Conservation (phyloP, 1,284 basidiomycete genomes). For the Porphyrellus sp. region DNA sequence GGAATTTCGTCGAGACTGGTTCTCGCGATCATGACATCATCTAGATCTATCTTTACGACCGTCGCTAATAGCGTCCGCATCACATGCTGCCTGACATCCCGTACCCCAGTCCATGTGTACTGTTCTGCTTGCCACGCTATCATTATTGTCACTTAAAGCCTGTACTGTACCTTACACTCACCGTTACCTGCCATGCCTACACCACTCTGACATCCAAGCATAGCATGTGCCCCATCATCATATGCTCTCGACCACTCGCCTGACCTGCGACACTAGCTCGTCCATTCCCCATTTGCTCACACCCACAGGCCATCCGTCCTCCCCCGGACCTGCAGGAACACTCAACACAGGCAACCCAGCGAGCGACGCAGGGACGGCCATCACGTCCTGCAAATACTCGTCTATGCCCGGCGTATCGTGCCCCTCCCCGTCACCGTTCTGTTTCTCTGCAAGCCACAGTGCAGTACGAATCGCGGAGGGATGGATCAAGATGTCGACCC, state of each 20-base stretch:
- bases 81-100: background rate
- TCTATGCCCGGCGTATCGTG: constrained; percentile 36
- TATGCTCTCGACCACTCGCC: constrained; percentile 41
- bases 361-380: constrained; percentile 90
- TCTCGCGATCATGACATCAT: constrained; percentile 20
- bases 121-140: constrained; percentile 17
- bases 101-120: constrained; percentile 17
- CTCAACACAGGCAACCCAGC: constrained; percentile 84
- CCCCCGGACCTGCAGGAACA: constrained; percentile 53
- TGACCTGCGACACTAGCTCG: constrained; percentile 58
- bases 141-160: constrained; percentile 3
- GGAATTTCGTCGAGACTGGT: constrained; percentile 94
- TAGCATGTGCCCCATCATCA: too few species aligned
- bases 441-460: constrained; percentile 45
- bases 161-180: constrained; percentile 26
- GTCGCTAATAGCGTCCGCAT: constrained; percentile 15
- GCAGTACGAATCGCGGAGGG: constrained; percentile 82
- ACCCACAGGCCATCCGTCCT: constrained; percentile 82
- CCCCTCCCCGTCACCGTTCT: constrained; percentile 1
- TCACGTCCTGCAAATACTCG: constrained; percentile 85
- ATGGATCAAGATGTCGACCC: constrained; percentile 82
- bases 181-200: constrained; percentile 24
- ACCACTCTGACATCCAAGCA: constrained; percentile 20
- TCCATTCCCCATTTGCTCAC: constrained; percentile 89
- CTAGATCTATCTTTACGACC: constrained; percentile 21